Conservation (phyloP, 2,329 filamentous ascomycete species). For the Fusarium fracticaudum region DNA sequence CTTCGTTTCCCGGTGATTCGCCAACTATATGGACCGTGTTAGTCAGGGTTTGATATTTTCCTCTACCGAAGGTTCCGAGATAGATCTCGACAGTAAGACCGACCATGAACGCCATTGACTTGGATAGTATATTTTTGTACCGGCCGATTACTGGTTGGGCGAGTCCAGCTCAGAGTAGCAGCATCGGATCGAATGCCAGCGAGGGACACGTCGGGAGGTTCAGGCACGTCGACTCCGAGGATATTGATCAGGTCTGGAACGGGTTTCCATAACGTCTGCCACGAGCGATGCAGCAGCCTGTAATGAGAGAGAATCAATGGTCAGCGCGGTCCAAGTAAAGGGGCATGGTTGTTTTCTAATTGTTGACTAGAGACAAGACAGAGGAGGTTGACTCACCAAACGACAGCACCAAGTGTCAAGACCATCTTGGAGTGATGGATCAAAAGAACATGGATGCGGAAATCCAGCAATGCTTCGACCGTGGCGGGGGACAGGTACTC, state of each 20-base stretch:
- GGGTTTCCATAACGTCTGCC: slow-evolving; percentile 88
- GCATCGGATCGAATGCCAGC: slow-evolving; percentile 89
- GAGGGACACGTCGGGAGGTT: slow-evolving; percentile 87
- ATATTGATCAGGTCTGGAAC: slow-evolving; percentile 91
- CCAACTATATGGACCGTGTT: slow-evolving; percentile 67
- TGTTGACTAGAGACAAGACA: neutral
- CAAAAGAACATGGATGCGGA: slow-evolving; percentile 59
- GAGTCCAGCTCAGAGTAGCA: slow-evolving; percentile 90
- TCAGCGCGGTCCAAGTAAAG: slow-evolving; percentile 18
- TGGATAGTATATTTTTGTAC: slow-evolving; percentile 91
- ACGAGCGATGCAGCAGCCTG: slow-evolving; percentile 86
- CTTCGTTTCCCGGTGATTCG: slow-evolving; percentile 69
- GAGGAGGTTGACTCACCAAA: slow-evolving; percentile 57
- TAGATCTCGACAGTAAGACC: slow-evolving; percentile 45
- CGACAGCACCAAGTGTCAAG: slow-evolving; percentile 61
- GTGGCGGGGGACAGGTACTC: slow-evolving; percentile 44
- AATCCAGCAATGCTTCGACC: slow-evolving; percentile 49
- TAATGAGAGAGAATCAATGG: neutral
- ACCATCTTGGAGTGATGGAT: slow-evolving; percentile 64
- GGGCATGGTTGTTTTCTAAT: neutral
- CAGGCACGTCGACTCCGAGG: slow-evolving; percentile 92
- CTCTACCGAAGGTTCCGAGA: neutral
- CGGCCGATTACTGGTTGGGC: slow-evolving; percentile 70
- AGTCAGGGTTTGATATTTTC: slow-evolving; percentile 7
- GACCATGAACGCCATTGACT: slow-evolving; percentile 91